A percentile compares a stretch with the other conserved stretches of the same genome.
Conservation (phyloP, 1,284 basidiomycete genomes). For the Vanrija humicola region DNA sequence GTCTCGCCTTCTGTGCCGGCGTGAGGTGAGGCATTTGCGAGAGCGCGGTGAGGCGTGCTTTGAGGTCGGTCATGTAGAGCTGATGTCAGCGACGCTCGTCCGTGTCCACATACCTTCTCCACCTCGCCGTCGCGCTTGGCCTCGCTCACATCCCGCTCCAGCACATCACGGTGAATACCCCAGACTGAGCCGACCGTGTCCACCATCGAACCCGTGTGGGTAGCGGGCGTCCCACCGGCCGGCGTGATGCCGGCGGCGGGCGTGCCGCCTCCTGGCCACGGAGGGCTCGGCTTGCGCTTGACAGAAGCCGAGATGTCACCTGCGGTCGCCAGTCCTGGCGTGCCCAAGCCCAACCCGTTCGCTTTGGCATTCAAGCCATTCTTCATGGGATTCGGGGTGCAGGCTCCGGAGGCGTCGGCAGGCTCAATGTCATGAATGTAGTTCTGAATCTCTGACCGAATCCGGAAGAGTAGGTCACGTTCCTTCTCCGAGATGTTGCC, state of each 20-base stretch:
- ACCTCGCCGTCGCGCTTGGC: conserved; percentile 27
- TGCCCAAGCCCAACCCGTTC: not conserved
- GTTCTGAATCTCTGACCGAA: conserved; percentile 43
- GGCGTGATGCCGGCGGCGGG: not conserved
- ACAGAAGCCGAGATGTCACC: too few species aligned
- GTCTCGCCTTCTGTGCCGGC: conserved; percentile 21
- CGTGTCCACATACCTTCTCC: conserved; percentile 33
- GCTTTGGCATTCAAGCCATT: conserved; percentile 3
- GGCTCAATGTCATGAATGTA: conserved; percentile 22
- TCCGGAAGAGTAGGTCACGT: conserved; percentile 37
- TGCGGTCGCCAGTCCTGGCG: not conserved
- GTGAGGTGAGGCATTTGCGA: conserved; percentile 22
- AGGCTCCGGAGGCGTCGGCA: not conserved
- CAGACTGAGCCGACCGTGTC: conserved; percentile 38
- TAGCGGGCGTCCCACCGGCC: not conserved
- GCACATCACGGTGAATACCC: conserved; percentile 25
- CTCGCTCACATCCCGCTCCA: conserved; percentile 34
- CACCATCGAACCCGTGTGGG: conserved; percentile 12
- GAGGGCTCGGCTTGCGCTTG: conserved; percentile 29
- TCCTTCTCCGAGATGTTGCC: conserved; percentile 38
- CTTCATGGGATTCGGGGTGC: conserved; percentile 4
- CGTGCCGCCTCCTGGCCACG: conserved; percentile 15
- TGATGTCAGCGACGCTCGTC: conserved; percentile 1
- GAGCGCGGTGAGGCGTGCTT: conserved; percentile 22
- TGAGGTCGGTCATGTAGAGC: conserved; percentile 43